Base-by-base conservation (phyloP, 257 asterid species). In the Forsythia viridissima region DNA sequence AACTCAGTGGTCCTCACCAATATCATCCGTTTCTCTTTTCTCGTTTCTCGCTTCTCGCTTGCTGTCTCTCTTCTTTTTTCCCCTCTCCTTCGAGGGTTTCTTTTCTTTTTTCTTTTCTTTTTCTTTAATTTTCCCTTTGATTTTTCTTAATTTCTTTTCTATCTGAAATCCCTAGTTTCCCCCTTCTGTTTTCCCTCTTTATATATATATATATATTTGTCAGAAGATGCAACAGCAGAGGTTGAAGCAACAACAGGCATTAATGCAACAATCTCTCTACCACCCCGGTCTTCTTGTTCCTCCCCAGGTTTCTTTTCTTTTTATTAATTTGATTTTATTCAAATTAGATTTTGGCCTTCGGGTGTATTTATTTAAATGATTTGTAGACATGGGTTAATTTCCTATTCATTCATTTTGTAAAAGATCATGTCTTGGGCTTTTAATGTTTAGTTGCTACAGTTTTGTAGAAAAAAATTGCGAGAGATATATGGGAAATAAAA, bases 231-330 rank as follows among this genome's bases (percentile, higher is more conserved):
- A 90, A 78, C 91, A 87, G 72, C 94, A 84, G 82, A 86, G 93
- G 88, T 63, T 88, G 88, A 90, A 88, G 87, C 96, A 90, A 70
- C 88, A 91, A 75, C 92, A 86, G 77, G 94, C 92, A 38, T 57
- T 93, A 87, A 90, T 91, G 97, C 98, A 93, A 83, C 96, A 91
- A 73, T 87, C 98, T 21, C 91, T 93, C 38, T 93, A 91, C 79
- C 96, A 91, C 73, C 96, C 97, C 37, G 92, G 92, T 46, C 89
- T 90, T 59, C 72, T 91, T 55, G 92, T 91, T 46, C 87, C 89
- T 79, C 91, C 96, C 70, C 98, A 87, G 96, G 98, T 90, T 80
- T 71, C n/a, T 3, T 24, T 69, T 42, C 30, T 0, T 44, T 42
- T 71, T 4, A 8, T 9, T 8, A 8, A 66, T 74, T 41, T 18